Percentiles rank a stretch among this genome's conserved stretches.
phyloP scores from a whole-genome alignment of 2,329 filamentous ascomycete species.

The Didymosphaeria variabile region DNA sequence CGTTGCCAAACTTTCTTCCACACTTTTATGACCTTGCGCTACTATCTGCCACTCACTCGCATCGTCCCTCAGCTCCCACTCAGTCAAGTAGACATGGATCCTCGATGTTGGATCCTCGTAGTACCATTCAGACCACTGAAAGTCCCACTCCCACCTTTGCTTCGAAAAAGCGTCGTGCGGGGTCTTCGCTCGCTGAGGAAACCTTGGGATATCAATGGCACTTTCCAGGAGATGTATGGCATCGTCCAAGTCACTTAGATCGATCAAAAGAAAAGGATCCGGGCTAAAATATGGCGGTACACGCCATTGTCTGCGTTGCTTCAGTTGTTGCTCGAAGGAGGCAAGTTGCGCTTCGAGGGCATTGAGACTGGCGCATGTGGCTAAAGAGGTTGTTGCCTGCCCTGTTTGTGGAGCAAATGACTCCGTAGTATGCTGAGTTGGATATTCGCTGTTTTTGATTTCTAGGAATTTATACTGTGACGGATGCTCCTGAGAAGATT shows the following conservation, averaged over 20 bases:
- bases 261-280: not conserved
- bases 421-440: not conserved
- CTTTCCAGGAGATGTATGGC: not conserved
- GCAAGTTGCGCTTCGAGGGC: not conserved
- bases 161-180: not conserved
- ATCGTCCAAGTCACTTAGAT: constrained; percentile 1
- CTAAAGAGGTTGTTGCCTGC: not conserved
- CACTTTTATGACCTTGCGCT: not conserved
- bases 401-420: not conserved
- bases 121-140: constrained; percentile 6
- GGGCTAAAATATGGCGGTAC: not conserved
- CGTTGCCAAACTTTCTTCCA: constrained; percentile 17
- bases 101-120: not conserved
- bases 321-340: constrained; percentile 1
- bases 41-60: constrained; percentile 1
- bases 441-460: not conserved
- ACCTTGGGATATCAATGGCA: not conserved
- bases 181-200: not conserved
- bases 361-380: not conserved
- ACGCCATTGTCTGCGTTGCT: constrained; percentile 4
- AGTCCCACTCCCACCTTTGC: constrained; percentile 3
- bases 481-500: not conserved
- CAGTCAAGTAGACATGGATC: not conserved
- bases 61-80: not conserved
- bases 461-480: not conserved